Percentiles rank a stretch among this genome's conserved stretches.
Conservation (phyloP, 2,329 filamentous ascomycete genomes). For the Xylaria sp. region DNA sequence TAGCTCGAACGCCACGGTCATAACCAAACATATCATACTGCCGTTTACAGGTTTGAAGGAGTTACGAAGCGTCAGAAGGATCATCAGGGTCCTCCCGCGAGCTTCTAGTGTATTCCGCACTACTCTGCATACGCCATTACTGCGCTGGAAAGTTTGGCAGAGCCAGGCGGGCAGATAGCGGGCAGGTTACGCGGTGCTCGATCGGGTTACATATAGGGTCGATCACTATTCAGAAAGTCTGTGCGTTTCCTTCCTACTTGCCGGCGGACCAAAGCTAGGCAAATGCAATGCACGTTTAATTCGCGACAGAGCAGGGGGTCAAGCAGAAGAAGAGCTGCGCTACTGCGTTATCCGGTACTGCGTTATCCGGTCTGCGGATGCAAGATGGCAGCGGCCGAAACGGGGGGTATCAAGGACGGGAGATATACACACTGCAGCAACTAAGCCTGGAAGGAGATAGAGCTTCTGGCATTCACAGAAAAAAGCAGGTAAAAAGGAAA, state of each 20-base stretch:
- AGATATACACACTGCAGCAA: conserved; percentile 17
- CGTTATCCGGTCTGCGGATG: conserved; percentile 25
- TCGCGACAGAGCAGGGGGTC: conserved; percentile 12
- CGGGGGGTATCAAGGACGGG: conserved; percentile 14
- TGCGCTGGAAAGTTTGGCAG: conserved; percentile 11
- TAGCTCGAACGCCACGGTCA: not conserved
- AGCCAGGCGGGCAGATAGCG: not conserved
- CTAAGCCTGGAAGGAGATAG: conserved; percentile 6
- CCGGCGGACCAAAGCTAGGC: conserved; percentile 7
- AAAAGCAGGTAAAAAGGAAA: conserved; percentile 2
- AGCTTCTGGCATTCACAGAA: not conserved
- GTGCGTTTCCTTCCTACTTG: conserved; percentile 10
- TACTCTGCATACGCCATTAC: not conserved
- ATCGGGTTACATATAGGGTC: conserved; percentile 12
- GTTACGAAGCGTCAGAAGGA: conserved; percentile 4
- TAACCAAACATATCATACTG: not conserved
- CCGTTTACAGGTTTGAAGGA: not conserved
- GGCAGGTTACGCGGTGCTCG: conserved; percentile 22
- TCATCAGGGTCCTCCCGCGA: conserved; percentile 23
- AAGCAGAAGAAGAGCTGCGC: not conserved
- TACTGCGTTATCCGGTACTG: conserved; percentile 25
- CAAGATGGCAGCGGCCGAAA: conserved; percentile 27
- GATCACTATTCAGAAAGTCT: conserved; percentile 9
- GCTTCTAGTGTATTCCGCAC: conserved; percentile 3
- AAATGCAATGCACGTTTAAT: conserved; percentile 32